A percentile compares a stretch with the other conserved stretches of the same genome.
Conservation (phyloP, 805 yeast species). For the Ascoidea asiatica region DNA sequence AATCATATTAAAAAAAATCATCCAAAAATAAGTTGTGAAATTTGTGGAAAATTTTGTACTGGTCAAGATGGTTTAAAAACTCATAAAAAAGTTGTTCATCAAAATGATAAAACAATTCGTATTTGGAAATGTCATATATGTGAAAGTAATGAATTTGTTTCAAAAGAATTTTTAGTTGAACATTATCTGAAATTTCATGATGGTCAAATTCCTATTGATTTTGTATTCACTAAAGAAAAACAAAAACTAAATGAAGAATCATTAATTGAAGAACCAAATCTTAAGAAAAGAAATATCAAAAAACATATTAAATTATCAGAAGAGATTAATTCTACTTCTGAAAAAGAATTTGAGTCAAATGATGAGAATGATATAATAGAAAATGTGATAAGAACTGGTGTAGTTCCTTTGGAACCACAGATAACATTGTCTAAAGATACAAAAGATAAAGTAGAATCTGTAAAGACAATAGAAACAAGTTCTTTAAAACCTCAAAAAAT, state of each 20-base stretch:
- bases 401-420: no score
- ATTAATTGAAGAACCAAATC: no score
- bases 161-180: constrained; percentile 38
- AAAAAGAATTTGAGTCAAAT: not conserved
- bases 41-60: constrained; percentile 61
- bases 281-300: no score
- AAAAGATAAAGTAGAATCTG: not conserved
- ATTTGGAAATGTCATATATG: constrained; percentile 60
- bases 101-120: constrained; percentile 33
- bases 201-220: not conserved
- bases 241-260: not conserved
- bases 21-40: constrained; percentile 47
- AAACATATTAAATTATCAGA: not conserved
- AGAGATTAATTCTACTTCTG: not conserved
- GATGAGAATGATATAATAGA: not conserved
- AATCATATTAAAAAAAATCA: constrained; percentile 61
- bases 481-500: no score
- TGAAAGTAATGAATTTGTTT: constrained; percentile 29
- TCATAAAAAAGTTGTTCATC: constrained; percentile 69
- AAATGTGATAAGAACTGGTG: no score
- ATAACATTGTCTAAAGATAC: not conserved
- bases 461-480: no score
- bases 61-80: constrained; percentile 57
- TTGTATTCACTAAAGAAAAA: not conserved
- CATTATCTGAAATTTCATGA: constrained; percentile 46